These are phyloP conservation scores for Orbilia ellipsospora DNA, from an alignment of 2,329 filamentous ascomycete species.

Conservation along the genomic window DNA sequence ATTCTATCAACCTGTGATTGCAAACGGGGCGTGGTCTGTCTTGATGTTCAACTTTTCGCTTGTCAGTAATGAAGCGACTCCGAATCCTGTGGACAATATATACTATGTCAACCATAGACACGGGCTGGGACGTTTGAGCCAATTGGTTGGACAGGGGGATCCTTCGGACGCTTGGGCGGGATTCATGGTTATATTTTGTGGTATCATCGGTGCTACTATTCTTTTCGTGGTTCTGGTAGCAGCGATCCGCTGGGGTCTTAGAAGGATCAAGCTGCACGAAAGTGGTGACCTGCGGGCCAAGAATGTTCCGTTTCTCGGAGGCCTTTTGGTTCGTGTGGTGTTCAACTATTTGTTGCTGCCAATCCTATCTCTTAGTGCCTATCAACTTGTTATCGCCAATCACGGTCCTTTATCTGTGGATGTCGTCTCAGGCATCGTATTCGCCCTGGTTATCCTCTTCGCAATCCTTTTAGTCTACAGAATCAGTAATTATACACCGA, in stretches of 20 bases:
- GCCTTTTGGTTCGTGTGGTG: slow-evolving; percentile 77
- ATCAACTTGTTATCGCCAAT: slow-evolving; percentile 82
- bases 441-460: slow-evolving; percentile 78
- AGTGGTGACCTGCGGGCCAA: slow-evolving; percentile 91
- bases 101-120: slow-evolving; percentile 82
- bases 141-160: slow-evolving; percentile 81
- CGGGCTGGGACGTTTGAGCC: slow-evolving; percentile 80
- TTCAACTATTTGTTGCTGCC: slow-evolving; percentile 94
- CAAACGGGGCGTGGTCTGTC: slow-evolving; percentile 86
- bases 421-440: slow-evolving; percentile 63
- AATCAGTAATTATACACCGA: slow-evolving; percentile 65
- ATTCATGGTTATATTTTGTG: slow-evolving; percentile 89
- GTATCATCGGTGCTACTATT: slow-evolving; percentile 76
- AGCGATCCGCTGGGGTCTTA: slow-evolving; percentile 78
- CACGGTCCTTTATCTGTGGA: slow-evolving; percentile 79
- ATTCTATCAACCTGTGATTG: slow-evolving; percentile 90
- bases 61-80: slow-evolving; percentile 71
- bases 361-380: slow-evolving; percentile 85
- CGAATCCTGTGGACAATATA: slow-evolving; percentile 82
- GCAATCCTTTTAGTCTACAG: slow-evolving; percentile 82
- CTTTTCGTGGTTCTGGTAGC: slow-evolving; percentile 81
- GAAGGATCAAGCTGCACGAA: slow-evolving; percentile 74
- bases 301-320: slow-evolving; percentile 79
- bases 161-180: slow-evolving; percentile 89
- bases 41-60: slow-evolving; percentile 91